A percentile compares a stretch with the other conserved stretches of the same genome.
Evolutionary conservation across 768 basidiomycete genomes (phyloP).

Genomic region (Lentinula aciculospora): DNA sequence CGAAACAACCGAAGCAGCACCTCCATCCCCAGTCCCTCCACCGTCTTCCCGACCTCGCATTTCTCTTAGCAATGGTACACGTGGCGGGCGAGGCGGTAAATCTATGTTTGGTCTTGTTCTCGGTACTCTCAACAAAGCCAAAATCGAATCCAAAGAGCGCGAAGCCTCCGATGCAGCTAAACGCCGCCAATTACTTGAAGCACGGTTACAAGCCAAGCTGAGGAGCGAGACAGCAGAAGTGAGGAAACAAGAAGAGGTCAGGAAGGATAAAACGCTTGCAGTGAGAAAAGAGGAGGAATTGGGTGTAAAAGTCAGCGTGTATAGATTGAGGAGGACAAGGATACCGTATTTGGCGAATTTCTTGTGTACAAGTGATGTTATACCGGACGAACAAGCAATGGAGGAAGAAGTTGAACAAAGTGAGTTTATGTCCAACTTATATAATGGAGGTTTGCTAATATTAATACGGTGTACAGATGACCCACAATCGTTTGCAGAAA

Average conservation of each 20-base stretch:
- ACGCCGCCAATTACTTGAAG: conserved; percentile 78
- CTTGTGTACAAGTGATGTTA: conserved; percentile 66
- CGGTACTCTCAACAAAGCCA: conserved; percentile 83
- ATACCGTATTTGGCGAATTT: conserved; percentile 73
- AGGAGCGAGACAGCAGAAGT: conserved; percentile 83
- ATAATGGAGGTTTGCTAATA: background rate
- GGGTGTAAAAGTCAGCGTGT: conserved; percentile 78
- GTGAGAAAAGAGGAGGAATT: conserved; percentile 80
- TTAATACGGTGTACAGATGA: background rate
- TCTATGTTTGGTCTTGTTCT: conserved; percentile 82
- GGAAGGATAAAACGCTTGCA: conserved; percentile 72
- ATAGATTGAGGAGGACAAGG: conserved; percentile 67
- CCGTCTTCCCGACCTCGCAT: background rate
- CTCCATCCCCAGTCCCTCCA: background rate
- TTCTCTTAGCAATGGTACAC: background rate
- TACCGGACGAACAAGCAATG: conserved; percentile 30
- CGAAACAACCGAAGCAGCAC: background rate
- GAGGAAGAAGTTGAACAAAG: conserved; percentile 18
- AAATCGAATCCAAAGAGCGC: conserved; percentile 80
- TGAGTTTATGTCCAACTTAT: background rate
- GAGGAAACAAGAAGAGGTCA: conserved; percentile 79
- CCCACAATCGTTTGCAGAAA: conserved; percentile 16
- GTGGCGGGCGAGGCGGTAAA: conserved; percentile 81
- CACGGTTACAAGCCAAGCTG: conserved; percentile 80
- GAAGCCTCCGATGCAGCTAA: conserved; percentile 85